These are phyloP conservation scores for Uronychia binucleata DNA, from an alignment of 73 alveolate species.

Conservation along the genomic window DNA sequence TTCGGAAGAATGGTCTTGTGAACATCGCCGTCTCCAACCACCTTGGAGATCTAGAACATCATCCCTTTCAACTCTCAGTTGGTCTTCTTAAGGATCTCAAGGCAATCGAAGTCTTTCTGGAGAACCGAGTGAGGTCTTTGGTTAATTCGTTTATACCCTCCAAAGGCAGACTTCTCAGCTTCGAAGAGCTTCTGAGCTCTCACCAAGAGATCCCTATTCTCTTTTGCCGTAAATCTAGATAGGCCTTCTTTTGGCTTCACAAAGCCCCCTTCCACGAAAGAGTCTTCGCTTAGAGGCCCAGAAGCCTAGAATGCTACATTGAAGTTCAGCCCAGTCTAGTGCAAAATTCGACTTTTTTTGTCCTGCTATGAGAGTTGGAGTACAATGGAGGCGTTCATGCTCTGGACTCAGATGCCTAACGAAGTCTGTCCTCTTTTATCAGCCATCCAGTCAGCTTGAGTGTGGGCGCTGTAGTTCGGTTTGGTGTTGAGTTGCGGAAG, in stretches of 20 bases:
- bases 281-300: background rate
- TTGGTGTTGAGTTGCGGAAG: too few relatives aligned
- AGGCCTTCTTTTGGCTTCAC: background rate
- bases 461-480: too few relatives aligned
- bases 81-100: slow-evolving; percentile 4
- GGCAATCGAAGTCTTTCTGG: background rate
- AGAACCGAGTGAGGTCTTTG: background rate
- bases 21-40: slow-evolving; percentile 4
- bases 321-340: background rate
- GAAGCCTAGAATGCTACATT: background rate
- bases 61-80: slow-evolving; percentile 13
- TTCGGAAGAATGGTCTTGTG: background rate
- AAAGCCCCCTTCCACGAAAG: background rate
- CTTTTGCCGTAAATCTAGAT: background rate
- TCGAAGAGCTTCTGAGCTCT: background rate
- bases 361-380: too few relatives aligned
- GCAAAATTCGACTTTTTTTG: background rate
- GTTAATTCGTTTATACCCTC: background rate
- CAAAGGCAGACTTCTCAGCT: background rate
- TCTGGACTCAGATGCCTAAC: background rate
- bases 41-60: background rate
- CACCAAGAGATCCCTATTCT: background rate
- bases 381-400: background rate
- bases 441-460: too few relatives aligned
- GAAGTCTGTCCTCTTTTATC: background rate